Base-by-base conservation (phyloP, 805 yeast species). In the Clavispora carvajalis region DNA sequence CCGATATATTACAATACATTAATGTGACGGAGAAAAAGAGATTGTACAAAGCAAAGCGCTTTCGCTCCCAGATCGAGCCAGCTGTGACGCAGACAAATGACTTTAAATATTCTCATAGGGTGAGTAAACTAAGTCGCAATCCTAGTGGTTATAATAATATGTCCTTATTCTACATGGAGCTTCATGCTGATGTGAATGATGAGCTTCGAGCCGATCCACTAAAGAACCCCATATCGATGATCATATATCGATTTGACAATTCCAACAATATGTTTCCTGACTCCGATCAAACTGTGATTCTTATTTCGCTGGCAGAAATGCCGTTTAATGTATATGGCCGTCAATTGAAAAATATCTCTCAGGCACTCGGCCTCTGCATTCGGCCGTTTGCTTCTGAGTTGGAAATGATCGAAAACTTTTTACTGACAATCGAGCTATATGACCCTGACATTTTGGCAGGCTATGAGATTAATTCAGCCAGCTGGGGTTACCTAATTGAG, bases 361-460 rank as follows among this genome's bases (percentile, higher is more conserved):
- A 45, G 4, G 24, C 31, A 16, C 24, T 41, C 19, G 31, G 34
- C 10, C 29, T 36, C 4, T 30, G 42, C 17, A 33, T 37, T 17
- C 19, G 35, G 4, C 9, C 35, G 8, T 39, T 39, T 41, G 10
- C 34, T 18, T 55, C 63, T n/a, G 98, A 91, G 52, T 43, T 59
- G 1, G 78, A 72, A 6, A 67, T 86, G 77, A 56, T 89, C 2
- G 63, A 70, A 7, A 71, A 71, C 5, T 62, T 91, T 7, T 62
- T 80, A 0, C 68, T 72, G 1, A 47, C 83, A 12, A 80, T 86
- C 0, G 73, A 79, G 15, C 49, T 66, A 2, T 69, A 79, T 38
- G 98, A 93, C 55, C 97, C 98, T 0, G 99, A 93, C 57, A 77
- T 93, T 22, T 54, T 93, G 5, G 73, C 86, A 0, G 98, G 97